Percentiles rank a stretch among this genome's conserved stretches.
Conservation (phyloP, 2,329 filamentous ascomycete genomes). For the Aureobasidium zeae region DNA sequence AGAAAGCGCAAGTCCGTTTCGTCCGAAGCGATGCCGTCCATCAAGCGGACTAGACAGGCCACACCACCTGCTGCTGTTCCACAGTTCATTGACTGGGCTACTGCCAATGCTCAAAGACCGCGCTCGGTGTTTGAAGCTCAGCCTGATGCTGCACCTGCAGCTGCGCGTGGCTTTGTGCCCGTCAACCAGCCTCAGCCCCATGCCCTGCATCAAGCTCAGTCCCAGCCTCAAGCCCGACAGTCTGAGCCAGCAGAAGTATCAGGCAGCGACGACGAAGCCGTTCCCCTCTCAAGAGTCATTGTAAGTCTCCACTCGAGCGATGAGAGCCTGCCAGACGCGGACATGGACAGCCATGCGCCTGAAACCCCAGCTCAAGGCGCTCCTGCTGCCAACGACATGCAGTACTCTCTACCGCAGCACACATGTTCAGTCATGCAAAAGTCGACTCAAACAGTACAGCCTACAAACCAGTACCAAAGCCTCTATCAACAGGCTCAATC, state of each 20-base stretch:
- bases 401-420: conserved; percentile 7
- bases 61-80: not conserved
- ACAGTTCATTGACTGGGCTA: too few relatives aligned
- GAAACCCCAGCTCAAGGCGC: not conserved
- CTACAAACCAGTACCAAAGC: too few relatives aligned
- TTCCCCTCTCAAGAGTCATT: not conserved
- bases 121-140: not conserved
- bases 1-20: not conserved
- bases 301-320: conserved; percentile 1
- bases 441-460: too few relatives aligned
- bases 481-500: too few relatives aligned
- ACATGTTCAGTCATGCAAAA: too few relatives aligned
- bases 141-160: not conserved
- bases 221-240: not conserved
- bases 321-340: not conserved
- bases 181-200: not conserved
- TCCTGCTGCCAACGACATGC: not conserved
- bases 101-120: too few relatives aligned
- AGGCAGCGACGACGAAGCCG: not conserved
- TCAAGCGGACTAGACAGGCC: not conserved
- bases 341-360: not conserved
- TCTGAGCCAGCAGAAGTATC: not conserved
- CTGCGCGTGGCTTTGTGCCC: not conserved
- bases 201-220: not conserved
- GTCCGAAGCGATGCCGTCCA: not conserved